Conservation (phyloP, 495 filamentous ascomycete species). For the Penicillium longicatenatum region DNA sequence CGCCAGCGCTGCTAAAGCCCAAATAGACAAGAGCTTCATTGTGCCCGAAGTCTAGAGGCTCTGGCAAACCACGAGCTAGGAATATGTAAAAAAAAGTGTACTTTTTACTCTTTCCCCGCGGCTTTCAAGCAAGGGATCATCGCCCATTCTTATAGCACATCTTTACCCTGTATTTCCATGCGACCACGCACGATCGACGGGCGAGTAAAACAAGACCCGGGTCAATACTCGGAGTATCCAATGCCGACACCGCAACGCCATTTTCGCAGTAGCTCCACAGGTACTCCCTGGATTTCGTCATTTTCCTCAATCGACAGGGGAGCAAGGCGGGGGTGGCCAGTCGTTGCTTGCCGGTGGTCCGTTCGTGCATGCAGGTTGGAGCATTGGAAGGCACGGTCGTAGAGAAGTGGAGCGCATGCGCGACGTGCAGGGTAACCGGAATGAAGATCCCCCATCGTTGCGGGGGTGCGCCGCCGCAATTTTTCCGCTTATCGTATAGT, state of each 20-base stretch:
- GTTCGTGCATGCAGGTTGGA: constrained; percentile 18
- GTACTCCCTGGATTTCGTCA: constrained; percentile 9
- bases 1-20: constrained; percentile 35
- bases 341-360: constrained; percentile 2
- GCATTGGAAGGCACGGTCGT: constrained; percentile 6
- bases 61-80: constrained; percentile 4
- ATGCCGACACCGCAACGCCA: neutral
- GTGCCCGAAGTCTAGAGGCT: constrained; percentile 1
- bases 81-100: neutral
- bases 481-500: constrained; percentile 34
- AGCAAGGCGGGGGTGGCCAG: constrained; percentile 13
- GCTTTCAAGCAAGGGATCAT: constrained; percentile 19
- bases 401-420: constrained; percentile 11
- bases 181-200: constrained; percentile 9
- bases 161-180: neutral
- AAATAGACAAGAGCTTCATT: constrained; percentile 40
- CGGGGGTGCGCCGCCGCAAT: constrained; percentile 25
- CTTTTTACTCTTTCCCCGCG: neutral
- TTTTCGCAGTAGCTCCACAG: neutral
- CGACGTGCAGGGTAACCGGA: constrained; percentile 11
- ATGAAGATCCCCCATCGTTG: constrained; percentile 25
- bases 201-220: constrained; percentile 7
- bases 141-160: constrained; percentile 18
- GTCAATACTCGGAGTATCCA: constrained; percentile 4
- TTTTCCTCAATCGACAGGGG: constrained; percentile 17